Percentiles rank a stretch among this genome's conserved stretches.
Conservation (phyloP, 2,329 filamentous ascomycete species). For the Phaeosphaeria sp. region DNA sequence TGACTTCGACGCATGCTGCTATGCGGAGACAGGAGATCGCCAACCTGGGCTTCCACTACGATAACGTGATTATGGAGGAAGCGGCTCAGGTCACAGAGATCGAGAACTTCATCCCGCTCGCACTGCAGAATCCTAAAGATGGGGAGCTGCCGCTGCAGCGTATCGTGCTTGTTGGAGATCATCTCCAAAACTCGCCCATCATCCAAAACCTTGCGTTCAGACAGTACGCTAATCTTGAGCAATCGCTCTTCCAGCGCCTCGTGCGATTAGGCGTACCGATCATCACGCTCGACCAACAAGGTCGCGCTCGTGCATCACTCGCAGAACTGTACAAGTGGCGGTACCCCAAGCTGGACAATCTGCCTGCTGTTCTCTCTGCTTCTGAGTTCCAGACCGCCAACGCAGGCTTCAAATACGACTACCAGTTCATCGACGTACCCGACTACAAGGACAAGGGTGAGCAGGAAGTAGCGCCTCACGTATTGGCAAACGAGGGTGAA, state of each 20-base stretch:
- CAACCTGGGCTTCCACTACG: slow-evolving; percentile 91
- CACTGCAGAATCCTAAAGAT: slow-evolving; percentile 82
- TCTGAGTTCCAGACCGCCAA: slow-evolving; percentile 83
- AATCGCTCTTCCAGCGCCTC: slow-evolving; percentile 90
- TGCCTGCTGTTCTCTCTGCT: slow-evolving; percentile 73
- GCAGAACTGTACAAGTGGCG: slow-evolving; percentile 93
- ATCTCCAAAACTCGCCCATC: slow-evolving; percentile 94
- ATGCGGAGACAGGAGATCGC: slow-evolving; percentile 93
- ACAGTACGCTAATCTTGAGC: slow-evolving; percentile 94
- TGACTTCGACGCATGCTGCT: slow-evolving; percentile 98
- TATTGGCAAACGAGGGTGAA: slow-evolving; percentile 95
- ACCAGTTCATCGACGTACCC: slow-evolving; percentile 94
- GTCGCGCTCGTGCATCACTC: slow-evolving; percentile 84
- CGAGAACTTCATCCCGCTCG: slow-evolving; percentile 93
- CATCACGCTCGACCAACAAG: slow-evolving; percentile 90
- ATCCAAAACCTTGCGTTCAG: slow-evolving; percentile 94
- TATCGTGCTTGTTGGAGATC: slow-evolving; percentile 91
- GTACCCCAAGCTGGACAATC: slow-evolving; percentile 79
- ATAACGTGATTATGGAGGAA: slow-evolving; percentile 98
- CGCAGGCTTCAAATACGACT: slow-evolving; percentile 90
- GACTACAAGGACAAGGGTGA: slow-evolving; percentile 93
- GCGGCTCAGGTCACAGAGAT: slow-evolving; percentile 97
- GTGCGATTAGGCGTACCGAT: slow-evolving; percentile 92
- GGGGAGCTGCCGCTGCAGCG: slow-evolving; percentile 81
- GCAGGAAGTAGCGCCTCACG: slow-evolving; percentile 88